Base-by-base conservation (phyloP, 2,329 filamentous ascomycete genomes). In the Sarocladiaceae sp. region DNA sequence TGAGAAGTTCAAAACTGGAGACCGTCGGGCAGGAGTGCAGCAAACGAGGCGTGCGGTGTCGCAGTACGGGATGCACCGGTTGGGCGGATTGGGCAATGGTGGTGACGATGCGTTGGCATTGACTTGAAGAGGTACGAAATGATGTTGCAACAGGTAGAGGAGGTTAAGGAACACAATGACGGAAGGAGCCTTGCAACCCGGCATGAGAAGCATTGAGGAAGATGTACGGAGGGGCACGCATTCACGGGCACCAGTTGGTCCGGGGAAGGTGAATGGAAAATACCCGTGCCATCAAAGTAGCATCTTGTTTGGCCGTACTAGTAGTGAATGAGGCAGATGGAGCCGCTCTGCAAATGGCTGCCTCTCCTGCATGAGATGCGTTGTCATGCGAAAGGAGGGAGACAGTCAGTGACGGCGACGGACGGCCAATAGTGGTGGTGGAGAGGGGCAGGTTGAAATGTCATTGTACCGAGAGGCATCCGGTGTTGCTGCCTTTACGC, bases 41-140 rank as follows among this genome's bases (percentile, higher is more conserved):
- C 59, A 59, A 50, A 53, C 57, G 60, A 62, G 61, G 60, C 61
- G 58, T 57, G 23, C 17, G 40, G 40, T 44, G 40, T 44, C 13
- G 40, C 22, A 7, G 23, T 44, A 44, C 40, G 40, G 40, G 18
- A 44, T 44, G 40, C 13, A 23, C 40, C 22, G 40, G 40, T 40
- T 44, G 40, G 40, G 40, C 20, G 37, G 15, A 26, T 44, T 44
- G 40, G 40, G 40, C 40, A 44, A 44, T n/a, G 40, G n/a, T n/a
- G 40, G 64, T 62, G 68, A 64, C 73, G 73, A 76, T 77, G 73
- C 70, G 75, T 76, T 78, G 75, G 77, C 76, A 78, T 68, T 7
- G 18, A n/a, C 15, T 26, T 44, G 40, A 44, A 44, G 17, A 23
- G 22, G 23, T n/a, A 44, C 66, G 64, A 69, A 56, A 66, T 54